Evolutionary conservation across 2,329 filamentous ascomycete genomes (phyloP), one percentile per base, ranked within the genome.

Genomic region (Xylaria sp.): DNA sequence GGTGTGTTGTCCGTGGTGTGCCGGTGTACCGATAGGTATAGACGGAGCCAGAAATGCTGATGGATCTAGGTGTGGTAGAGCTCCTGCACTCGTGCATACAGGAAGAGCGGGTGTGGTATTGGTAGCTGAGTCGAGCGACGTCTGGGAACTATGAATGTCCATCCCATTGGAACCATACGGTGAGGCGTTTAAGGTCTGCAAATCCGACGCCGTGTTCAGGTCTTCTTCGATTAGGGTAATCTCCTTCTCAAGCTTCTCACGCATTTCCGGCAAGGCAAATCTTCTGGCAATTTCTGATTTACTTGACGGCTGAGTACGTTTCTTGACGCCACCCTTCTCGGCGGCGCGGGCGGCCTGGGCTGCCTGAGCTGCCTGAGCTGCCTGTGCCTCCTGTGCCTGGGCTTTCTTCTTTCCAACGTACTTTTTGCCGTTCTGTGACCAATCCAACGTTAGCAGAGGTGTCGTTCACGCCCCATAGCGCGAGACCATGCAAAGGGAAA

Each of bases 401-500:
- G 12, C 2, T 8, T n/a, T 55, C 32, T 45, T 48, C 30, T 48
- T 36, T 15, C 20, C 20, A 15, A 8, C 15, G n/a, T 56, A 15
- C 4, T 36, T 56, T 1, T 60, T 56, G 3, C 50, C 57, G 18
- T 60, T 9, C 63, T 65, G 15, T 25, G 25, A n/a, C 12, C 20
- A 9, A 10, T 18, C n/a, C 8, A 15, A 13, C 3, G 32, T 60
- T 48, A 65, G 57, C 39, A 18, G 15, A 23, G 18, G 20, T 36
- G 12, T 12, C 30, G 1, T 56, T 13, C 7, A n/a, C 3, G 12
- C 9, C 2, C 5, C 41, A 20, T 8, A n/a, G 3, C 3, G 2
- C 4, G 25, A 28, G 12, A 9, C 15, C 12, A 13, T 23, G 20
- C 9, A 34, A 43, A 41, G 32, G 18, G n/a, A 34, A 1, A 45